Base-by-base conservation (phyloP, 1,284 basidiomycete species). In the Tremellales sp. region DNA sequence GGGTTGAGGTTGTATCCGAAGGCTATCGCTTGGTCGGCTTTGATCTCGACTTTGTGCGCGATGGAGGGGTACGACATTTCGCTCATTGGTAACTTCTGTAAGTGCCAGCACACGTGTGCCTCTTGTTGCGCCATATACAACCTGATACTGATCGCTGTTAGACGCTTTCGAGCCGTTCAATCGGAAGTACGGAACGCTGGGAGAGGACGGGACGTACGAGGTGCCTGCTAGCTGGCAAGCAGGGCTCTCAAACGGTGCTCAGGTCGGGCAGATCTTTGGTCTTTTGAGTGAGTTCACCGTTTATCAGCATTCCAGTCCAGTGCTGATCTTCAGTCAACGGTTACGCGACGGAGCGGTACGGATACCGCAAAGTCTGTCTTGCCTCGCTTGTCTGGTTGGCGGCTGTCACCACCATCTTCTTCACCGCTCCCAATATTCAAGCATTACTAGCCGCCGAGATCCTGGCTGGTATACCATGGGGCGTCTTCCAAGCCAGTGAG, bases 151-250 rank as follows among this genome's bases (percentile, higher is more conserved):
- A 31, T 8, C 15, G 33, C 33, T 36, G 13, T n/a, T 36, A 36
- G 33, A 72, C 58, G 71, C 67, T 3, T 69, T 71, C 47, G 53
- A 60, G 12, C 64, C 65, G 17, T 75, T 75, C 58, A 68, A 70
- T 52, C 31, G 57, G 35, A 67, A 68, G 46, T 75, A 64, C 56
- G 73, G 73, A 31, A 50, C 65, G 21, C 53, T 61, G 44, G 27
- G 35, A 22, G 44, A 56, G 3, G 56, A 67, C 31, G 70, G 70
- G 27, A 61, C 62, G 11, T 78, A 74, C 53, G 64, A 74, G 45
- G 64, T 79, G 15, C 62, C 76, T 0, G 75, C 78, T 0, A 54
- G 67, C 21, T 79, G 77, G 77, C 76, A 79, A 53, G 64, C 75
- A 10, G 77, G 76, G 36, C 62, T 78, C 19, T 65, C 62, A 11